Evolutionary conservation across 805 yeast genomes (phyloP), one percentile per base, ranked within the genome.

Genomic region (Ogataea neopini): DNA sequence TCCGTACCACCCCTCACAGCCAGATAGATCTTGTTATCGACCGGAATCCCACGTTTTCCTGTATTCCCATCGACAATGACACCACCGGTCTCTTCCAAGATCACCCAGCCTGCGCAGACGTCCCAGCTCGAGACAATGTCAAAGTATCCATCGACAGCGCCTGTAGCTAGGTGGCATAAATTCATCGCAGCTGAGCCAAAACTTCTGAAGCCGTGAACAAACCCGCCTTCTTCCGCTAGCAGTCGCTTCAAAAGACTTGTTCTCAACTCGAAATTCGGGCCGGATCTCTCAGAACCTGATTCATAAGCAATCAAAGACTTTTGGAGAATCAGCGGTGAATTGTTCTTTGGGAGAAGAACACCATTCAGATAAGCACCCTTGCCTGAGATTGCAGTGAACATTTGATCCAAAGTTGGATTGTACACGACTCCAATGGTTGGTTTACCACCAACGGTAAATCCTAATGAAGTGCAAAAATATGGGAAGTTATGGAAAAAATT

Each of bases 151-250:
- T 82, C 87, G 22, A 80, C 50, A 48, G 70, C 70, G 5, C 87
- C 87, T 3, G 77, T 69, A 1, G 86, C 85, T 4, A 78, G 79
- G 38, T 76, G 74, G 39, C 83, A 74, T 32, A 80, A 62, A 58
- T 81, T 81, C 75, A 81, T 72, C 5, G 87, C 87, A 0, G 86
- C 86, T 15, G 84, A 79, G 2, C 87, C 87, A 46, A 79, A 63
- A 17, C 79, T 70, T 59, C 87, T 72, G 59, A 78, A 77, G 0
- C 87, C 87, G 56, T 82, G 87, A 30, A 77, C 74, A 60, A 71
- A 77, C 0, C 80, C 84, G 41, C 83, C 83, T 18, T 74, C 72
- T 39, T 73, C 76, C 20, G 70, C 63, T 23, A 52, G 33, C 33
- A 82, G 59, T 32, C 73, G 69, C 50, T 65, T 69, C 57, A 76